Evolutionary conservation across 2,329 filamentous ascomycete genomes (phyloP).

Genomic region (Scorias spongiosa): DNA sequence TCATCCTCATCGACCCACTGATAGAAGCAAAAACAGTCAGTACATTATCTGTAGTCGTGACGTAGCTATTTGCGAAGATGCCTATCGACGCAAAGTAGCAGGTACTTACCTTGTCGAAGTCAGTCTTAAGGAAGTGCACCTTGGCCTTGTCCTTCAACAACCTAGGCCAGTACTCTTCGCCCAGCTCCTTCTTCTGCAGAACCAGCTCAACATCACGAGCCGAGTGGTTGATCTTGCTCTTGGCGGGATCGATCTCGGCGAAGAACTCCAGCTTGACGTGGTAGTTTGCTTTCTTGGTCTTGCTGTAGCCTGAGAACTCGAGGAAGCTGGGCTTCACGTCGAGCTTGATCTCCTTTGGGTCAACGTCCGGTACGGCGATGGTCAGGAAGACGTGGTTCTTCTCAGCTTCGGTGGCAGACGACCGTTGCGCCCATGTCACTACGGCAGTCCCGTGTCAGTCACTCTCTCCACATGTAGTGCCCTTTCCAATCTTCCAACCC

Average conservation of each 20-base stretch:
- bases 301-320: constrained; percentile 67
- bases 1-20: constrained; percentile 96
- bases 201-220: constrained; percentile 78
- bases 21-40: background rate
- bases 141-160: constrained; percentile 82
- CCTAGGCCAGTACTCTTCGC: constrained; percentile 89
- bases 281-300: constrained; percentile 75
- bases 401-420: constrained; percentile 57
- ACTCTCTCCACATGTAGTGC: too few relatives aligned
- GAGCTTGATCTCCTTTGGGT: constrained; percentile 60
- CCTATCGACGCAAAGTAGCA: background rate
- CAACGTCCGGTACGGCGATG: constrained; percentile 75
- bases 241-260: constrained; percentile 72
- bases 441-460: constrained; percentile 4
- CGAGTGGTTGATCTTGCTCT: constrained; percentile 79
- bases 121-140: constrained; percentile 91
- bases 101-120: constrained; percentile 75
- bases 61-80: too few relatives aligned
- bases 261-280: constrained; percentile 76
- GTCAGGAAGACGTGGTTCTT: constrained; percentile 95
- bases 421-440: constrained; percentile 99
- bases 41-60: constrained; percentile 10
- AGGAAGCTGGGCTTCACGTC: constrained; percentile 66
- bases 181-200: constrained; percentile 91
- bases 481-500: background rate